These are phyloP conservation scores for Psidium guajava DNA, from an alignment of 345 rosid genomes.

Conservation along the genomic window DNA sequence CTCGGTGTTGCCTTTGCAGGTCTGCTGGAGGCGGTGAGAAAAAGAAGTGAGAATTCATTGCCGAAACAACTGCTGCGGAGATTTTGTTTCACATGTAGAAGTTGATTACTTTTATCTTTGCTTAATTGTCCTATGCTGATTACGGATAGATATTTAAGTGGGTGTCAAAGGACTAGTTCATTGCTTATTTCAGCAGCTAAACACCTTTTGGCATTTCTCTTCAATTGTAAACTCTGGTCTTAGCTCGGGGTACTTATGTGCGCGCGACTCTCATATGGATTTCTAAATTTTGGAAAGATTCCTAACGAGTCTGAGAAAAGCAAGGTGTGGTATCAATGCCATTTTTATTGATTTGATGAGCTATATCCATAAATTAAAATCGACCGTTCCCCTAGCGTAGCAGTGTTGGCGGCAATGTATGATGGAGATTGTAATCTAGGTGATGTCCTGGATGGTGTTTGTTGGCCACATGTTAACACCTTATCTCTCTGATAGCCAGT, in stretches of 20 bases:
- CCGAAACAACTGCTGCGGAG: not conserved
- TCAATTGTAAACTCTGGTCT: not conserved
- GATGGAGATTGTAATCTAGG: not conserved
- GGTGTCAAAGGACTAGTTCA: not conserved
- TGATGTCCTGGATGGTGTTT: not conserved
- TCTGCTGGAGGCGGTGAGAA: constrained; percentile 15
- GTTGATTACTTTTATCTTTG: not conserved
- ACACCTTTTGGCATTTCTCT: not conserved
- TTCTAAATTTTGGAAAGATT: not conserved
- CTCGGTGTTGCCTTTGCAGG: not conserved
- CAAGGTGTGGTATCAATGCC: not conserved
- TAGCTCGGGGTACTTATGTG: not conserved
- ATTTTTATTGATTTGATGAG: not conserved
- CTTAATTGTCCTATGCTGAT: not conserved
- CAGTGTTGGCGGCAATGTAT: not conserved
- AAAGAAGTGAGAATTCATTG: constrained; percentile 1
- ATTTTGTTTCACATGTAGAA: not conserved
- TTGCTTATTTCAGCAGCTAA: not conserved
- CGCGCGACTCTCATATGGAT: not conserved
- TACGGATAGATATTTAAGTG: constrained; percentile 5
- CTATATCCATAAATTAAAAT: not conserved
- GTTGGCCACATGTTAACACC: not conserved
- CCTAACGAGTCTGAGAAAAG: not conserved
- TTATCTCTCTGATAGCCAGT: not conserved
- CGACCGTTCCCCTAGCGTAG: not conserved